Percentiles rank a stretch among this genome's conserved stretches.
These are phyloP conservation scores for Backusella parvicylindrica DNA, from an alignment of 192 early-diverging fungal species.

Conservation along the genomic window DNA sequence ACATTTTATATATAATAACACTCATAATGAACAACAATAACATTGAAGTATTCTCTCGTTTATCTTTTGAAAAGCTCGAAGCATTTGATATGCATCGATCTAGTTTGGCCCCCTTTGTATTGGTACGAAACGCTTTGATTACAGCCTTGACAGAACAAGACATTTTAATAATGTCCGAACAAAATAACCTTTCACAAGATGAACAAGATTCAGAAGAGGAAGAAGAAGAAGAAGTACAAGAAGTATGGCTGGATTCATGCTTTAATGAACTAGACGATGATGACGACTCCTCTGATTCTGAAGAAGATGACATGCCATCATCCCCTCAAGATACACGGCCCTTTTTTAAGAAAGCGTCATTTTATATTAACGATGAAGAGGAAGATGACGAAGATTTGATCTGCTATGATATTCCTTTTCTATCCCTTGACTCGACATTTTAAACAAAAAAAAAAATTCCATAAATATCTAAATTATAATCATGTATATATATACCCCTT, in stretches of 20 bases:
- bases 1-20: neutral
- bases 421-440: constrained; percentile 1
- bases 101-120: neutral
- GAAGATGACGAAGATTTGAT: constrained; percentile 12
- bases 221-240: constrained; percentile 6
- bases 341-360: neutral
- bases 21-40: neutral
- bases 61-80: constrained; percentile 14
- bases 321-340: neutral
- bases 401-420: constrained; percentile 12
- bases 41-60: neutral
- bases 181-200: neutral
- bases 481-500: neutral
- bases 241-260: constrained; percentile 13
- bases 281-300: constrained; percentile 2
- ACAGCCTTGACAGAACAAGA: neutral
- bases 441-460: neutral
- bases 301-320: constrained; percentile 8
- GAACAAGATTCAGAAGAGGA: neutral
- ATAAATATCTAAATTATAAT: neutral
- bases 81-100: constrained; percentile 8
- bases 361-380: constrained; percentile 10
- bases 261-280: neutral
- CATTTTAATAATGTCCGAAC: neutral
- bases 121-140: constrained; percentile 4